Conservation (phyloP, 169 alveolate species). For the Theileria parva region DNA sequence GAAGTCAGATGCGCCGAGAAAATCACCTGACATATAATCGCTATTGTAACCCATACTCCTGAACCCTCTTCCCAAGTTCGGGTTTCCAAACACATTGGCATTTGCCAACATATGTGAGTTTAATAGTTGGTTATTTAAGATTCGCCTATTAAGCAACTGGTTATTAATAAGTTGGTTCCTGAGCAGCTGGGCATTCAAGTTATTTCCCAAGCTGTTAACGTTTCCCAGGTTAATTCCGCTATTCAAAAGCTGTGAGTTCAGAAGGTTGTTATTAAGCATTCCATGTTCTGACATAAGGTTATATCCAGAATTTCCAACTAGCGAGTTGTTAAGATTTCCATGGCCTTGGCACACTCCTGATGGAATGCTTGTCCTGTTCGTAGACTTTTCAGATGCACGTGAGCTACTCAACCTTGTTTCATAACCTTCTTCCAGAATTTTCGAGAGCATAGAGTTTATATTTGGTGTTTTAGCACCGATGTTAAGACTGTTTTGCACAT, state of each 20-base stretch:
- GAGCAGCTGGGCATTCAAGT: neutral
- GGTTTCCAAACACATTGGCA: neutral
- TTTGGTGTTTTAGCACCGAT: neutral
- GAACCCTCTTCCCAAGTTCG: neutral
- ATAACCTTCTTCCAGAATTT: conserved; percentile 1
- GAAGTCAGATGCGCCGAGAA: neutral
- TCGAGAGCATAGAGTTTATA: conserved; percentile 3
- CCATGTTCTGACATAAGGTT: neutral
- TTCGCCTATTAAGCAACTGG: conserved; percentile 7
- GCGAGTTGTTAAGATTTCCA: neutral
- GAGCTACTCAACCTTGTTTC: conserved; percentile 13
- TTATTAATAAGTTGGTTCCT: conserved; percentile 5
- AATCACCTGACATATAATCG: neutral
- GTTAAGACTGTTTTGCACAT: neutral
- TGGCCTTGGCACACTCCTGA: neutral
- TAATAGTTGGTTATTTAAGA: neutral
- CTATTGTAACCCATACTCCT: neutral
- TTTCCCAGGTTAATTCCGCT: neutral
- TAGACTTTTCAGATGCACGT: conserved; percentile 10
- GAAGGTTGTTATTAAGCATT: neutral
- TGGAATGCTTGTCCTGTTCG: conserved; percentile 6
- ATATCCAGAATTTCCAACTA: neutral
- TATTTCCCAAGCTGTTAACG: conserved; percentile 1
- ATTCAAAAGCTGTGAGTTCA: neutral
- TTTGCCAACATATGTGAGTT: conserved; percentile 2